These are phyloP conservation scores for Odonthalia washingtoniensis DNA, from an alignment of 31 red algal species.

Conservation along the genomic window DNA sequence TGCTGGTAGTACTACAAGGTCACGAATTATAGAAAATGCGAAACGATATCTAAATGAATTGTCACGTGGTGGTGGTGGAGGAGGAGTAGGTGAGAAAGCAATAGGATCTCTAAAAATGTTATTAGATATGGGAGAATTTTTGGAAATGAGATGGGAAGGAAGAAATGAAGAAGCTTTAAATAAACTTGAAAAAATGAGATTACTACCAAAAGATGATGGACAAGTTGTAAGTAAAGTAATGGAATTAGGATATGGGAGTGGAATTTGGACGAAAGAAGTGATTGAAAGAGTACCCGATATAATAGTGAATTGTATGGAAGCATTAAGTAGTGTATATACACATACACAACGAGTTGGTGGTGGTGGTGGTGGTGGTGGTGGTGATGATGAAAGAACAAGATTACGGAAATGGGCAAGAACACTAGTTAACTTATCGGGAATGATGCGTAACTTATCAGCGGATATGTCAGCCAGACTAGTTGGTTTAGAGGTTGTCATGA, in stretches of 20 bases:
- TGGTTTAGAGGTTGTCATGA: slow-evolving; percentile 62
- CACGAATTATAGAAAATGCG: slow-evolving; percentile 32
- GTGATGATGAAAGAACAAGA: slow-evolving; percentile 16
- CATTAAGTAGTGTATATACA: slow-evolving; percentile 35
- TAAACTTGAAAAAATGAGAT: slow-evolving; percentile 31
- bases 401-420: slow-evolving; percentile 20
- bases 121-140: slow-evolving; percentile 52
- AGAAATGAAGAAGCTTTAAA: slow-evolving; percentile 30
- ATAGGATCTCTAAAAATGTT: slow-evolving; percentile 47
- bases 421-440: slow-evolving; percentile 57
- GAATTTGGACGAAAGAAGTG: slow-evolving; percentile 49
- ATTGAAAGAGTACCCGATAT: slow-evolving; percentile 53
- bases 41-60: slow-evolving; percentile 9
- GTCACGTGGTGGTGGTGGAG: background rate
- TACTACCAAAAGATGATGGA: slow-evolving; percentile 46
- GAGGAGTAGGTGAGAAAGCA: slow-evolving; percentile 1
- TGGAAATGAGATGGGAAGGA: slow-evolving; percentile 48
- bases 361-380: background rate
- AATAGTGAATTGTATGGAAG: slow-evolving; percentile 57
- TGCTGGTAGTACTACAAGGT: slow-evolving; percentile 1
- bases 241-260: slow-evolving; percentile 48
- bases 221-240: slow-evolving; percentile 46
- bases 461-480: slow-evolving; percentile 64
- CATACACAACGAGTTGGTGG: background rate
- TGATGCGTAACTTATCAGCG: slow-evolving; percentile 52